Conservation (phyloP, 805 yeast species). For the Barnettozyma sp. region DNA sequence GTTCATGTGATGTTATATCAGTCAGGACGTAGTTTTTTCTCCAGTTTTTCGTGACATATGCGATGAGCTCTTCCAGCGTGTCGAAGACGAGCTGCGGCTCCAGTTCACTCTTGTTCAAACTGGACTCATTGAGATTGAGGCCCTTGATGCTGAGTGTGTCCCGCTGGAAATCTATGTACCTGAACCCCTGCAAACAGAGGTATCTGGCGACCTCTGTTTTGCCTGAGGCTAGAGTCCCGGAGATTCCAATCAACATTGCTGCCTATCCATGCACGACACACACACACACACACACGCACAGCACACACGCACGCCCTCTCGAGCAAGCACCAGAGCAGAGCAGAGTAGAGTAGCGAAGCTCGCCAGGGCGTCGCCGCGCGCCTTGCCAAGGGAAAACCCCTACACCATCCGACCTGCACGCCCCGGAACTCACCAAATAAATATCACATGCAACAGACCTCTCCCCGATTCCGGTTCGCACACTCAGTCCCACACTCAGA, state of each 20-base stretch:
- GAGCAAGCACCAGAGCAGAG: too few relatives aligned
- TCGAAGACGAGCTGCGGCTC: slow-evolving; percentile 30
- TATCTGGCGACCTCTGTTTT: slow-evolving; percentile 56
- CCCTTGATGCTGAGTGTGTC: slow-evolving; percentile 12
- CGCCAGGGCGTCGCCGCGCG: too few relatives aligned
- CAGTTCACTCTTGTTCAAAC: slow-evolving; percentile 11
- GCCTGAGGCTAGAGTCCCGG: slow-evolving; percentile 67
- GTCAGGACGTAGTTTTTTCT: slow-evolving; percentile 50
- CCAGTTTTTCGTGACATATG: slow-evolving; percentile 65
- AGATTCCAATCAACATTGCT: slow-evolving; percentile 75
- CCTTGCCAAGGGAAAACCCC: too few relatives aligned
- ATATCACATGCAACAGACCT: too few relatives aligned
- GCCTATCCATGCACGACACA: too few relatives aligned
- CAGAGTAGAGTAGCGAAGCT: too few relatives aligned
- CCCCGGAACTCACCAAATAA: too few relatives aligned
- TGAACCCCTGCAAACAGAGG: slow-evolving; percentile 48
- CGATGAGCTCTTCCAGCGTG: slow-evolving; percentile 40
- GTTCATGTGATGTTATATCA: slow-evolving; percentile 36
- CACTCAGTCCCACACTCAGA: too few relatives aligned
- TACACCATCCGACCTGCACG: too few relatives aligned
- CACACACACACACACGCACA: too few relatives aligned
- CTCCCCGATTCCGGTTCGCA: too few relatives aligned
- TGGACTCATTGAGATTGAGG: slow-evolving; percentile 12
- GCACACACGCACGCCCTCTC: too few relatives aligned
- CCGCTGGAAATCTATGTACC: slow-evolving; percentile 25